These are phyloP conservation scores for Polyplosphaeria fusca DNA, from an alignment of 495 filamentous ascomycete species.

Conservation along the genomic window DNA sequence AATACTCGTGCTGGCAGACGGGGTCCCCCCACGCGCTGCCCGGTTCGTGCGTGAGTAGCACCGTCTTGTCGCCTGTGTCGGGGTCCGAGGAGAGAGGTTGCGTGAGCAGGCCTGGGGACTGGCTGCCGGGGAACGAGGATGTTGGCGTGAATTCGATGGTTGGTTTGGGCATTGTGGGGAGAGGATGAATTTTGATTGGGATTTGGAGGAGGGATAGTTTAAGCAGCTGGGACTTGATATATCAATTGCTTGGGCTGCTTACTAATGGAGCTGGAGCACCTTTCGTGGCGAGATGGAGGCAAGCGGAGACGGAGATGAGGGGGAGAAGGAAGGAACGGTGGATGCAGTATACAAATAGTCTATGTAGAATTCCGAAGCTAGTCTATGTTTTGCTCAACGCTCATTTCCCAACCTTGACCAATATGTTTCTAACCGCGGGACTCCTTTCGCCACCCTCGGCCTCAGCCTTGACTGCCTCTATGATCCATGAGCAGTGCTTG, in stretches of 20 bases:
- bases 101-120: not conserved
- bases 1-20: not conserved
- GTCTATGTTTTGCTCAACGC: not conserved
- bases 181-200: too few relatives aligned
- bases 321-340: too few relatives aligned
- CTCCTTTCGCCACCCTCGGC: slow-evolving; percentile 29
- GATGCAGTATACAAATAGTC: too few relatives aligned
- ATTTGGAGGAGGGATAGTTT: too few relatives aligned
- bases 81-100: not conserved
- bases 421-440: slow-evolving; percentile 19
- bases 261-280: too few relatives aligned
- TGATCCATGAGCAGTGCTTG: slow-evolving; percentile 10
- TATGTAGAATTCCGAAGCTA: too few relatives aligned
- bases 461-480: slow-evolving; percentile 24
- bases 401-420: slow-evolving; percentile 22
- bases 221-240: too few relatives aligned
- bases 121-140: not conserved
- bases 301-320: too few relatives aligned
- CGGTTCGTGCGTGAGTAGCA: not conserved
- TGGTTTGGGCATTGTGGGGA: not conserved
- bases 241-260: too few relatives aligned
- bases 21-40: not conserved
- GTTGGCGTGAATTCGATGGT: not conserved
- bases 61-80: not conserved
- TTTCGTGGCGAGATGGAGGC: too few relatives aligned